Base-by-base conservation (phyloP, 257 asterid species). In the Asclepias syriaca region DNA sequence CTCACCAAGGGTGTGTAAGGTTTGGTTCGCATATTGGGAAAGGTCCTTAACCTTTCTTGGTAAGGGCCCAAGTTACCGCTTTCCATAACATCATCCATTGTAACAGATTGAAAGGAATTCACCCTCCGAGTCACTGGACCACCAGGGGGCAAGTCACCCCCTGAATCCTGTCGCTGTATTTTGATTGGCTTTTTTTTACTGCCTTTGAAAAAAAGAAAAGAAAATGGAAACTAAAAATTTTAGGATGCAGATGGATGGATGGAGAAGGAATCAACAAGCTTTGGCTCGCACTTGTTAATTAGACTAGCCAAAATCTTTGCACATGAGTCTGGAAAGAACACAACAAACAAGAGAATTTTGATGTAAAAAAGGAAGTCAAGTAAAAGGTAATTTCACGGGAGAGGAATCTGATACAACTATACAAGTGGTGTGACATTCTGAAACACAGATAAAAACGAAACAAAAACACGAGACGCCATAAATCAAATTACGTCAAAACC, bases 21-120 rank as follows among this genome's bases (percentile, higher is more conserved):
- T 80, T 87, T 94, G 77, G 74, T 81, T 54, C 97, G 94, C 99
- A 92, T 92, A 84, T 85, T 84, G 59, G 96, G 98, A 73, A 95
- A 95, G 50, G 86, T 82, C 85, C 96, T 87, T 37, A 84, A 84
- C 85, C 92, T 86, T 37, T 88, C 98, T 72, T 86, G 96, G 79
- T 84, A 95, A 46, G 88, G 78, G 75, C 92, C 93, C 87, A 93
- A 77, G 76, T 79, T 84, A 55, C 97, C 97, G 73, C 87, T 85
- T 79, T 95, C 99, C 88, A 95, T 77, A 73, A 84, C 95, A 65
- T 86, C 96, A 75, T 95, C 97, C 99, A 92, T 95, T 48, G 91
- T 79, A 68, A 88, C 85, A 46, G 94, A 75, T 81, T 92, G 93
- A 81, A 86, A 95, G 78, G 93, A 87, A 80, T 88, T 90, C 72